Conservation (phyloP, 306 rosid genomes). For the Benincasa hispida region DNA sequence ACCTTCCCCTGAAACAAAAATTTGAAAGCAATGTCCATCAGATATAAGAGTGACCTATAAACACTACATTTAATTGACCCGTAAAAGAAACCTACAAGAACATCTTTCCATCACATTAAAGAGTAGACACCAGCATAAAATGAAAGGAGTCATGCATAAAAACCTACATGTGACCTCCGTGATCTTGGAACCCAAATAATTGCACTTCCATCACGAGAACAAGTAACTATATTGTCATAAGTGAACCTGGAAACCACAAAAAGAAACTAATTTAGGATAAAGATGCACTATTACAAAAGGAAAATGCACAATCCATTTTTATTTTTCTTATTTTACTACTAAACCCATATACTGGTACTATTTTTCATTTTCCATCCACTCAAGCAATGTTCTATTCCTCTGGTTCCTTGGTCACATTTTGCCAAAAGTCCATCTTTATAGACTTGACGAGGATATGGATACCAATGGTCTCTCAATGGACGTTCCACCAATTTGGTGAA, state of each 20-base stretch:
- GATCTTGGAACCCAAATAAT: slow-evolving; percentile 95
- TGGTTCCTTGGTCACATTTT: neutral
- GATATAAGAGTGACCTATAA: neutral
- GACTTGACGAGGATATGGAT: neutral
- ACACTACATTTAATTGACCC: neutral
- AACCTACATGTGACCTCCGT: slow-evolving; percentile 85
- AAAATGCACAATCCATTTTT: neutral
- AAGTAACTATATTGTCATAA: slow-evolving; percentile 92
- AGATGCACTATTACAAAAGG: neutral
- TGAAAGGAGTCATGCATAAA: slow-evolving; percentile 8
- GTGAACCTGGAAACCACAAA: slow-evolving; percentile 62
- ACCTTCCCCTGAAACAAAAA: slow-evolving; percentile 54
- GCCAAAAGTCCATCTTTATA: neutral
- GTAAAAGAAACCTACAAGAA: neutral
- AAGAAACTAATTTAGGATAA: neutral
- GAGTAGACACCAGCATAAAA: neutral
- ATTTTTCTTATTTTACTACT: neutral
- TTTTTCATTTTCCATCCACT: neutral
- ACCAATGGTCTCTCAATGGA: neutral
- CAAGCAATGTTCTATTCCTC: neutral
- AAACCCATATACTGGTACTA: neutral
- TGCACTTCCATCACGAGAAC: slow-evolving; percentile 99
- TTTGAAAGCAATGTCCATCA: slow-evolving; percentile 13
- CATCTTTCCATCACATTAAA: neutral
- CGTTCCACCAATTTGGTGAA: neutral